A percentile compares a stretch with the other conserved stretches of the same genome.
Conservation (phyloP, 768 basidiomycete genomes). For the Candolleomyces efflorescens region DNA sequence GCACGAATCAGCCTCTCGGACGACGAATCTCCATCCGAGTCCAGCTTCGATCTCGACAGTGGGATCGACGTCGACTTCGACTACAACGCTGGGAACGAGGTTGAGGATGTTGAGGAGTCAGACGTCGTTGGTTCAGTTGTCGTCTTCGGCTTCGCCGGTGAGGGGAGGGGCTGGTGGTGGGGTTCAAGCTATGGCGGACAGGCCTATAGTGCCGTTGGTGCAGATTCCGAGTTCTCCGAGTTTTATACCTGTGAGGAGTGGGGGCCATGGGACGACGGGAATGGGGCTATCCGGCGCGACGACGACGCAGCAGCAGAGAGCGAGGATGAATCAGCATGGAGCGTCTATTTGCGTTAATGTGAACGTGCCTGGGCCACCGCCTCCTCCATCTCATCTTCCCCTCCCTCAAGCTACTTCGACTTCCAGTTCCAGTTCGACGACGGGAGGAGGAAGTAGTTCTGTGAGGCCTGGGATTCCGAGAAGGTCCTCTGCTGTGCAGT, state of each 20-base stretch:
- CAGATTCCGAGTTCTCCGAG: not conserved
- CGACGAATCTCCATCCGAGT: too few relatives aligned
- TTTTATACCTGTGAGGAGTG: not conserved
- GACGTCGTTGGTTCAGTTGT: not conserved
- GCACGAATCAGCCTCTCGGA: too few relatives aligned
- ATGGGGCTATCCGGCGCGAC: not conserved
- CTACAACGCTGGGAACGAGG: too few relatives aligned
- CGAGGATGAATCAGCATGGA: not conserved
- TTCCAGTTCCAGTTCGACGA: not conserved
- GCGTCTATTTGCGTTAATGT: not conserved
- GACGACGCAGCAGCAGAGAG: not conserved
- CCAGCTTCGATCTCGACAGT: too few relatives aligned
- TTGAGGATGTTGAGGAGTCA: not conserved
- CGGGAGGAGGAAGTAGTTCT: not conserved
- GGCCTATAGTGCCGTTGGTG: too few relatives aligned
- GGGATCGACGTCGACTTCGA: too few relatives aligned
- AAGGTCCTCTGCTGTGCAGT: not conserved
- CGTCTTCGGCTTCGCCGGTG: too few relatives aligned
- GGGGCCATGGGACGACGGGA: not conserved
- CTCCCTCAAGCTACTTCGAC: not conserved
- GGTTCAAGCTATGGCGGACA: too few relatives aligned
- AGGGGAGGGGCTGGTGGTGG: too few relatives aligned
- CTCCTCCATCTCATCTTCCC: not conserved
- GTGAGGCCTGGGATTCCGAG: not conserved
- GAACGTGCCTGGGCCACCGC: not conserved